These are phyloP conservation scores for Corchorus capsularis DNA, from an alignment of 345 rosid genomes.

Conservation along the genomic window DNA sequence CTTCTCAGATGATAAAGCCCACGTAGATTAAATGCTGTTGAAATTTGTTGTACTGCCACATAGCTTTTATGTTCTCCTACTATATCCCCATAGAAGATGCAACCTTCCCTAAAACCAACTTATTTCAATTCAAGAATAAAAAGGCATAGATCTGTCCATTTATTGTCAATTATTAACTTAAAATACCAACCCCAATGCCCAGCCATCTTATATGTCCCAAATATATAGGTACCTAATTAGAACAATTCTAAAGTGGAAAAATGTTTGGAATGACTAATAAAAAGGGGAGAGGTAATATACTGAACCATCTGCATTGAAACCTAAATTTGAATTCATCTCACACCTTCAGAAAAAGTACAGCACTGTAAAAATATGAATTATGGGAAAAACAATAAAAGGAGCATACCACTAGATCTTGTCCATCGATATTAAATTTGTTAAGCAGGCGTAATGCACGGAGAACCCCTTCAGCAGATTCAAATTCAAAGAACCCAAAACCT, in stretches of 20 bases:
- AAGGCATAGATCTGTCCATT: not conserved
- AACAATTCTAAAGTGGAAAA: not conserved
- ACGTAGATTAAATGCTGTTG: not conserved
- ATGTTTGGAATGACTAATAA: not conserved
- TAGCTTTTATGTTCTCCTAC: not conserved
- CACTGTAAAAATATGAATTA: not conserved
- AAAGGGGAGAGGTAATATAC: not conserved
- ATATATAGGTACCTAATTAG: not conserved
- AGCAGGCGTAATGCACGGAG: slow-evolving; percentile 92
- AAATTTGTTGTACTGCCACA: not conserved
- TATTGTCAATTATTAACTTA: not conserved
- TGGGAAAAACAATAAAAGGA: not conserved
- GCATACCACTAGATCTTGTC: slow-evolving; percentile 90
- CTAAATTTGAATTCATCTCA: not conserved
- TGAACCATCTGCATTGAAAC: not conserved
- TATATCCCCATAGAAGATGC: not conserved
- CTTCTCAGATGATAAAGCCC: not conserved
- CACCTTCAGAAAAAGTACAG: not conserved
- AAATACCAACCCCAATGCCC: not conserved
- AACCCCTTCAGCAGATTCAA: slow-evolving; percentile 94
- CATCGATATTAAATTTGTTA: slow-evolving; percentile 83
- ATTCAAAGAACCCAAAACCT: slow-evolving; percentile 96
- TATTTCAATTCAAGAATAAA: not conserved
- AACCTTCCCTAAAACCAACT: not conserved
- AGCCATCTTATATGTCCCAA: not conserved